Percentiles rank a stretch among this genome's conserved stretches.
Evolutionary conservation across 345 rosid species (phyloP).

Genomic region (Mallotus nudiflorus): DNA sequence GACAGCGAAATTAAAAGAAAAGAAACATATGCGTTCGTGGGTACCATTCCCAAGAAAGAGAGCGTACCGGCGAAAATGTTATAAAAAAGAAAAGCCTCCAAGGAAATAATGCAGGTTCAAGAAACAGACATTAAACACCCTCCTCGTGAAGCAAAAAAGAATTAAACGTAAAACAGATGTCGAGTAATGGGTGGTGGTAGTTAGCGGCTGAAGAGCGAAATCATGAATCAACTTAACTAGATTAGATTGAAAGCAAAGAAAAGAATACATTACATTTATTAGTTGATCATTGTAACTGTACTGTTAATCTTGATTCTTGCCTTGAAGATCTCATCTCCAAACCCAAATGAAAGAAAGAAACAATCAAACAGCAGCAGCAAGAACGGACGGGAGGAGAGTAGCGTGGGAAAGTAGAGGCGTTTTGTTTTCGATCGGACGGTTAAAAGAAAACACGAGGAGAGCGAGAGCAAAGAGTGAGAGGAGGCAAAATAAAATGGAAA

Average conservation of each 20-base stretch:
- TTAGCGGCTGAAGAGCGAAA: conserved; percentile 10
- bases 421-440: conserved; percentile 26
- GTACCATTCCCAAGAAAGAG: not conserved
- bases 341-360: not conserved
- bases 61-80: conserved; percentile 40
- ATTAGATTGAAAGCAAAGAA: conserved; percentile 66
- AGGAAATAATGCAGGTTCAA: conserved; percentile 30
- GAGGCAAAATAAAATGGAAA: not conserved
- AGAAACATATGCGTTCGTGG: not conserved
- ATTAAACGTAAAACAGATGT: conserved; percentile 14
- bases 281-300: not conserved
- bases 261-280: too few species aligned
- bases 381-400: not conserved
- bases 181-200: too few species aligned
- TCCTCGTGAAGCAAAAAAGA: too few species aligned
- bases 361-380: not conserved
- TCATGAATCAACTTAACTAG: conserved; percentile 13
- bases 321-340: not conserved
- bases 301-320: not conserved
- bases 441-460: not conserved
- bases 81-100: too few species aligned
- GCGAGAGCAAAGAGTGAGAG: not conserved
- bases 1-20: not conserved
- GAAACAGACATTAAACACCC: conserved; percentile 6
- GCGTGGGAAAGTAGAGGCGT: too few species aligned